Evolutionary conservation across 257 asterid species (phyloP), one percentile per base, ranked within the genome.

Genomic region (Petunia axillaris): DNA sequence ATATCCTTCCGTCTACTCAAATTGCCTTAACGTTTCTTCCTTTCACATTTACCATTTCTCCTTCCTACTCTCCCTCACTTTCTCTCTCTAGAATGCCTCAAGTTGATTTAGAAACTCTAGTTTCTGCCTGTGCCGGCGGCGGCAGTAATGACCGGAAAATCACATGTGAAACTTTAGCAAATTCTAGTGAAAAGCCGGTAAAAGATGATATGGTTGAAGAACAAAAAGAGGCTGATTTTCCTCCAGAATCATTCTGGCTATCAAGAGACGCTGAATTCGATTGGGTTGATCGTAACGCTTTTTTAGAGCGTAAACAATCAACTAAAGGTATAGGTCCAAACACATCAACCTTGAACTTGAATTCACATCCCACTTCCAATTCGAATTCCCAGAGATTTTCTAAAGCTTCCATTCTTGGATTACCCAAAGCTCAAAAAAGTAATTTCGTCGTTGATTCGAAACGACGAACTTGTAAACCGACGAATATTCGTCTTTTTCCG

Each of bases 171-270:
- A 88, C 94, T 25, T 79, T 81, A 8, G 86, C 87, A 0, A 66
- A 39, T 58, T 85, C 43, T 63, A 79, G 65, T 0, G 81, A 48
- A 58, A 82, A 55, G 2, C 6, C 43, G n/a, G 60, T 11, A 36
- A 54, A 81, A 5, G 11, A 81, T 11, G 82, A 86, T 1, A 66
- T 76, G 13, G 85, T 52, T 71, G 86, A 13, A 8, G 80, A 67
- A 4, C 75, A 75, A 8, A 50, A 75, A 39, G 86, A 62, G 43
- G 85, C 90, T 4, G 95, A 91, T 71, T 80, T 85, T 1, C 98
- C 98, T 4, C 98, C 98, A 60, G 97, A 89, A 68, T 95, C 98
- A 0, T 95, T 93, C 87, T 93, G 97, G 95, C 86, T 95, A 0
- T 93, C 99, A 0, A 93, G 88, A 57, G 99, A 95, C 55, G 97